Conservation (phyloP, 306 rosid species). For the Lathyrus aphaca region DNA sequence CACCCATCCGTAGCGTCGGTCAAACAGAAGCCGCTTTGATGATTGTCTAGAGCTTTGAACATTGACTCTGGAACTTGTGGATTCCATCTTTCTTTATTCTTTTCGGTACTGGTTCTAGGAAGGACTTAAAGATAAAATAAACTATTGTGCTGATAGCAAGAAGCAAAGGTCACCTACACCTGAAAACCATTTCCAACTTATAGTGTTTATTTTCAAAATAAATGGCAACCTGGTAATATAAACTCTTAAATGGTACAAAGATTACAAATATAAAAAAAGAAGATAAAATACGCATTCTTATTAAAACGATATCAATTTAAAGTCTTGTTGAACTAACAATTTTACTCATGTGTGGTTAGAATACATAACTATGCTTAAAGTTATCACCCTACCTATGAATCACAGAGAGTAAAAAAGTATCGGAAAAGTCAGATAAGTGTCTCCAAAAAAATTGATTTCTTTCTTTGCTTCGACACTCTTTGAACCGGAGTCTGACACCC, state of each 20-base stretch:
- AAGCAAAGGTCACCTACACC: slow-evolving; percentile 2
- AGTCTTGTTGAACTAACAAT: background rate
- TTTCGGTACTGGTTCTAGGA: background rate
- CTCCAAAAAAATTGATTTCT: no score
- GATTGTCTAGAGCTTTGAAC: slow-evolving; percentile 37
- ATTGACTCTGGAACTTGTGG: slow-evolving; percentile 42
- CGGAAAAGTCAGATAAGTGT: no score
- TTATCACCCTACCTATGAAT: background rate
- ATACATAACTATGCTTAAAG: background rate
- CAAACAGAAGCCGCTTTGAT: slow-evolving; percentile 74
- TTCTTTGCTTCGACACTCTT: no score
- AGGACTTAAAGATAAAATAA: background rate
- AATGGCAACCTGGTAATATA: background rate
- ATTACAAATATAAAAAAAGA: background rate
- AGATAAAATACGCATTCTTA: background rate
- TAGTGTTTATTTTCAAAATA: background rate
- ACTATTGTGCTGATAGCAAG: slow-evolving; percentile 5
- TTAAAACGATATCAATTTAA: background rate
- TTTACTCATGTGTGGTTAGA: background rate
- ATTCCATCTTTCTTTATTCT: slow-evolving; percentile 41
- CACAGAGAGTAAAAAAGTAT: no score
- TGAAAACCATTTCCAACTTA: slow-evolving; percentile 3
- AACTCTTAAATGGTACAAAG: background rate
- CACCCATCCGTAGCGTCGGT: slow-evolving; percentile 99
- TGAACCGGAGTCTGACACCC: no score